Conservation (phyloP, 768 basidiomycete genomes). For the Kwoniella sp. region DNA sequence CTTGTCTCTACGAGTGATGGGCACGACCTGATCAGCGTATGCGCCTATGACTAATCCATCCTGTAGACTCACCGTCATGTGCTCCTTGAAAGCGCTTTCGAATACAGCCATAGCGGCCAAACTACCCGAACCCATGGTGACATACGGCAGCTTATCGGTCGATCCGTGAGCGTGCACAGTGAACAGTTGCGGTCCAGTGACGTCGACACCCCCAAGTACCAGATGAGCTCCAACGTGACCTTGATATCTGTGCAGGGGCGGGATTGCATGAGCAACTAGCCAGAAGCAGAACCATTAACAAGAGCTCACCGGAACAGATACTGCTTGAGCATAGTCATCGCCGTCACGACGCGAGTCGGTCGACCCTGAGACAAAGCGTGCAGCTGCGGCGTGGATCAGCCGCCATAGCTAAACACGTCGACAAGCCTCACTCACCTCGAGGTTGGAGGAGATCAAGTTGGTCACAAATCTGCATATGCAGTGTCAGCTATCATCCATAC, state of each 20-base stretch:
- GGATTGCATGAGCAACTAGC: too few relatives aligned
- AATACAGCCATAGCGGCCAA: constrained; percentile 98
- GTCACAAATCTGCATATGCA: constrained; percentile 54
- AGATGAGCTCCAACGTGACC: constrained; percentile 92
- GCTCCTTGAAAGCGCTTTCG: constrained; percentile 74
- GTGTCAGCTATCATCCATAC: not conserved
- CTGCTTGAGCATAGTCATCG: constrained; percentile 99
- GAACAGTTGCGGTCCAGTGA: constrained; percentile 89
- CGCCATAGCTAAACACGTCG: not conserved
- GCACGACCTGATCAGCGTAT: too few relatives aligned
- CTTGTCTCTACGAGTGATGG: constrained; percentile 71
- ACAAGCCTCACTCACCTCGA: constrained; percentile 56
- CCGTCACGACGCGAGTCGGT: constrained; percentile 89
- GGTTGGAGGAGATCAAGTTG: constrained; percentile 89
- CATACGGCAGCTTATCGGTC: constrained; percentile 96
- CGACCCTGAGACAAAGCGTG: constrained; percentile 85
- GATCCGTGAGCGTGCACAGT: constrained; percentile 95
- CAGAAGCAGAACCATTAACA: too few relatives aligned
- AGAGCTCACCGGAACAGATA: constrained; percentile 74
- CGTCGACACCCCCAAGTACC: constrained; percentile 93
- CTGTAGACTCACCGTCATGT: constrained; percentile 70
- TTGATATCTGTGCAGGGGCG: constrained; percentile 62
- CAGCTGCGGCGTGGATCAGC: constrained; percentile 51
- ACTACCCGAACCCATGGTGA: constrained; percentile 96
- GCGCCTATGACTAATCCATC: not conserved